Evolutionary conservation across 2,329 filamentous ascomycete species (phyloP), one percentile per base, ranked within the genome.

Genomic region (Ophidiomyces ophidiicola): DNA sequence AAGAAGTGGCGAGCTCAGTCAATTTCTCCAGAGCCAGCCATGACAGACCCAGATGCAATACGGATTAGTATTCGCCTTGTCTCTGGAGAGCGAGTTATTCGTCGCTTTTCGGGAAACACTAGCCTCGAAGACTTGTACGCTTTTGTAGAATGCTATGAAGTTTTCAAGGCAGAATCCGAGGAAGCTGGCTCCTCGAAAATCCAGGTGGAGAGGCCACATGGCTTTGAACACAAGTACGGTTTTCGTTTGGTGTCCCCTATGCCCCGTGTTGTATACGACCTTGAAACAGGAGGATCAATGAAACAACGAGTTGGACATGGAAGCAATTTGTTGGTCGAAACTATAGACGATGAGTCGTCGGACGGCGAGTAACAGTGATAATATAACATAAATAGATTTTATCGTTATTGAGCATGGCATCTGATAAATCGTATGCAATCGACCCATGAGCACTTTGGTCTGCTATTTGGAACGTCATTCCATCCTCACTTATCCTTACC

Each of bases 111-210:
- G 0, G 67, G 71, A 1, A 67, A 75, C n/a, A 75, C 82, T 0
- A 69, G 72, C 2, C 66, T 96, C 25, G 88, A 96, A 56, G 86
- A 94, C 53, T 64, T 98, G 4, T 96, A 96, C 59, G 90, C 88
- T 0, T 94, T 93, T 62, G 86, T 96, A 2, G 90, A 98, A 55
- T 96, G 88, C 62, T 80, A 86, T 56, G 78, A 84, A 37, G 50
- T 80, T 4, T 50, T 86, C 2, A 60, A 71, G 24, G 60, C 62
- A 1, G 58, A 54, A 15, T 48, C 32, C 6, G 36, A 45, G 4
- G 45, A 40, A 29, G 20, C 35, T 28, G 33, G 42, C 28, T 43
- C 41, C 7, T 47, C 50, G 12, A 38, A 45, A 5, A 29, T 24
- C 4, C 47, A 53, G 4, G 41, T 20, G 47, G 48, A 24, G 5